Percentiles rank a stretch among this genome's conserved stretches.
phyloP scores from a whole-genome alignment of 2,329 filamentous ascomycete species.

The Botrytis sinoallii region DNA sequence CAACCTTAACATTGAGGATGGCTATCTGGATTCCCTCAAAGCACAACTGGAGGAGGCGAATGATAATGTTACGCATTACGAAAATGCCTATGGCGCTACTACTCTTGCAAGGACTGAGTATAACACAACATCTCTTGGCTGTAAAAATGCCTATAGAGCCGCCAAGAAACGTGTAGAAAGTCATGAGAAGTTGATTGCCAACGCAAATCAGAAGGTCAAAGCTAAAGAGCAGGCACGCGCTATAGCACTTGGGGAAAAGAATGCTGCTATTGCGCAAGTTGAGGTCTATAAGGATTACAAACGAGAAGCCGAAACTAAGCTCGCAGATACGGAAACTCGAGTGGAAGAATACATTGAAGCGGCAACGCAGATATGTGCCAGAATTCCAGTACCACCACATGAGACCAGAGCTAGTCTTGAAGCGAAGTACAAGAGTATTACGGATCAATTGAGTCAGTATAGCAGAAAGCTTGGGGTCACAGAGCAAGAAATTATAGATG shows the following conservation, averaged over 20 bases:
- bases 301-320: constrained; percentile 45
- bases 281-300: constrained; percentile 49
- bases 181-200: constrained; percentile 47
- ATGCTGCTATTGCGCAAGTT: constrained; percentile 52
- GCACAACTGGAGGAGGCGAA: constrained; percentile 53
- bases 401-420: constrained; percentile 59
- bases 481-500: constrained; percentile 59
- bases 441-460: constrained; percentile 56
- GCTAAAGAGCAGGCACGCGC: constrained; percentile 48
- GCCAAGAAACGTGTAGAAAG: constrained; percentile 41
- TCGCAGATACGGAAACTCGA: constrained; percentile 45
- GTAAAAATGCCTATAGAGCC: constrained; percentile 41
- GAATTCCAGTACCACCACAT: constrained; percentile 61
- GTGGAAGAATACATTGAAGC: constrained; percentile 54
- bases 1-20: constrained; percentile 64
- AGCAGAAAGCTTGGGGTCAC: constrained; percentile 58
- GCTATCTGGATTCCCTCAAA: constrained; percentile 57
- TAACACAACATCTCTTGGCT: constrained; percentile 39
- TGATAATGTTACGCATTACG: constrained; percentile 46
- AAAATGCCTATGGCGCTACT: constrained; percentile 54
- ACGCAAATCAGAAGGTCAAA: constrained; percentile 54
- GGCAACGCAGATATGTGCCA: constrained; percentile 52
- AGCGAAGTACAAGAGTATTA: constrained; percentile 53
- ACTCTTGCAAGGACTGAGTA: constrained; percentile 48
- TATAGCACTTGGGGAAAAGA: constrained; percentile 59